phyloP scores from a whole-genome alignment of 2,329 filamentous ascomycete species.

The Monilinia vaccinii-corymbosi region DNA sequence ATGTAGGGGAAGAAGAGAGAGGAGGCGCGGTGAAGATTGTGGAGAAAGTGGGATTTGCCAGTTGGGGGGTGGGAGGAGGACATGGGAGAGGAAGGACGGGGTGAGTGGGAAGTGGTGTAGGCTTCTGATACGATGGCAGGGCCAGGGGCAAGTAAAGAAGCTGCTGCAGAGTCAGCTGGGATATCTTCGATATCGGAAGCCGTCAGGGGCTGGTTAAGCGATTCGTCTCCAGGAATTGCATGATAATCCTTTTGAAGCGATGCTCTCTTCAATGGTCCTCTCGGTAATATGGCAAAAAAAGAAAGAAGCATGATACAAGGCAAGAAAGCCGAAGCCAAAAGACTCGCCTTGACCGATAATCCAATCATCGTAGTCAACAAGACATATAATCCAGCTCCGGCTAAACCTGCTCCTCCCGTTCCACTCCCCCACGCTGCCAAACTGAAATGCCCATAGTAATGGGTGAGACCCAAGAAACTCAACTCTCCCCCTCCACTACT shows the following conservation, averaged over 20 bases:
- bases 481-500: slow-evolving; percentile 83
- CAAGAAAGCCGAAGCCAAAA: slow-evolving; percentile 70
- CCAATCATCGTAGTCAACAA: slow-evolving; percentile 72
- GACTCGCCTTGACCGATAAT: slow-evolving; percentile 62
- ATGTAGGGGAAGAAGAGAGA: slow-evolving; percentile 72
- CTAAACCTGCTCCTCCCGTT: slow-evolving; percentile 78
- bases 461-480: slow-evolving; percentile 82
- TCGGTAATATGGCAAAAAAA: slow-evolving; percentile 77
- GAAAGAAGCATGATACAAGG: slow-evolving; percentile 75
- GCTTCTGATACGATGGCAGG: slow-evolving; percentile 34
- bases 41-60: slow-evolving; percentile 28
- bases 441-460: slow-evolving; percentile 83
- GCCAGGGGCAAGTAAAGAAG: slow-evolving; percentile 33
- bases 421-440: slow-evolving; percentile 89
- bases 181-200: slow-evolving; percentile 23
- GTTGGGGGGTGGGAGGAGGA: not conserved
- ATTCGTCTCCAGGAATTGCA: slow-evolving; percentile 18
- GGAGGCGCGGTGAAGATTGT: slow-evolving; percentile 56
- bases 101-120: slow-evolving; percentile 31
- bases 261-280: slow-evolving; percentile 48
- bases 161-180: slow-evolving; percentile 35
- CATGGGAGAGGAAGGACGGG: slow-evolving; percentile 7
- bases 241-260: slow-evolving; percentile 43
- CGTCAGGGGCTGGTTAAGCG: slow-evolving; percentile 29
- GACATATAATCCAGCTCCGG: slow-evolving; percentile 83